phyloP scores from a whole-genome alignment of 495 filamentous ascomycete species.

The Talaromyces ruber region DNA sequence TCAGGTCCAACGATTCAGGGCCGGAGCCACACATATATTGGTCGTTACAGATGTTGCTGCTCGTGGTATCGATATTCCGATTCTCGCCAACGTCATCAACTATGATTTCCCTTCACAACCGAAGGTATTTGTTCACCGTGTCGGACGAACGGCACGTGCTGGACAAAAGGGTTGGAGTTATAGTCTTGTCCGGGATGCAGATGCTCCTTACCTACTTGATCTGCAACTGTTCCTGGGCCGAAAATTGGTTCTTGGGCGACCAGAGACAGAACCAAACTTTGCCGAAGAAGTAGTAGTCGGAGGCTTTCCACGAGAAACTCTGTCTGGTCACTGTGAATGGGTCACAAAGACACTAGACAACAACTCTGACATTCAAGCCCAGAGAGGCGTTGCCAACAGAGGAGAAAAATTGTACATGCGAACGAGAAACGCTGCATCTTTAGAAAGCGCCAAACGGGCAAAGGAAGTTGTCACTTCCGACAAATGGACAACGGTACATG shows the following conservation, averaged over 20 bases:
- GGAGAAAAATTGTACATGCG: constrained; percentile 88
- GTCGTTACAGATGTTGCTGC: constrained; percentile 98
- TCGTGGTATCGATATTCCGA: constrained; percentile 93
- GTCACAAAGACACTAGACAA: constrained; percentile 68
- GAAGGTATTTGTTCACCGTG: constrained; percentile 93
- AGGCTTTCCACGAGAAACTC: constrained; percentile 53
- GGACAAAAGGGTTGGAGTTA: constrained; percentile 91
- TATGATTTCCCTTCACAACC: constrained; percentile 97
- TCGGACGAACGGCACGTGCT: constrained; percentile 89
- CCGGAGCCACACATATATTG: constrained; percentile 75
- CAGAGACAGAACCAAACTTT: constrained; percentile 52
- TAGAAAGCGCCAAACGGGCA: constrained; percentile 76
- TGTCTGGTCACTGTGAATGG: constrained; percentile 71
- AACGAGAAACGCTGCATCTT: constrained; percentile 81
- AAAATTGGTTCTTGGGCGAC: constrained; percentile 60
- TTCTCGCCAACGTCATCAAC: constrained; percentile 96
- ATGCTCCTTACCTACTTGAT: constrained; percentile 86
- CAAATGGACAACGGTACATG: constrained; percentile 61
- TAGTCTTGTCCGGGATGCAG: constrained; percentile 74
- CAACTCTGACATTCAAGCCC: constrained; percentile 58
- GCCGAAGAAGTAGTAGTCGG: constrained; percentile 77
- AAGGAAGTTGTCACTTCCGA: constrained; percentile 62
- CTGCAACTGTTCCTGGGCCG: constrained; percentile 89
- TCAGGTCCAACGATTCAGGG: constrained; percentile 81
- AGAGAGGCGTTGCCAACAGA: constrained; percentile 68